phyloP scores from a whole-genome alignment of 2,329 filamentous ascomycete genomes.

The Fusarium stilboides region DNA sequence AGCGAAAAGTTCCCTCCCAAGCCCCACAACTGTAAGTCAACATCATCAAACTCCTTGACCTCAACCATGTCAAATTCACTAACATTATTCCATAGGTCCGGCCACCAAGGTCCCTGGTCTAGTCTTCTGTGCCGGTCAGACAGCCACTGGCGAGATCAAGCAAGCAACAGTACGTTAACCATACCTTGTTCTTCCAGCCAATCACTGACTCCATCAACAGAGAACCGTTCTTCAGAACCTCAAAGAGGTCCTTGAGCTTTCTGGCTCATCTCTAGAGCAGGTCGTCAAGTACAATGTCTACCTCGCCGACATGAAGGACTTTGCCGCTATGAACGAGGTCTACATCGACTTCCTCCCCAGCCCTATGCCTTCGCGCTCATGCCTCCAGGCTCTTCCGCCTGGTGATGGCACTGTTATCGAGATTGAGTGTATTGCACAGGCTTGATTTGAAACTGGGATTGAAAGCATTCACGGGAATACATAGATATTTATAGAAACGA shows the following conservation, averaged over 20 bases:
- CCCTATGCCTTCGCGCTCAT: slow-evolving; percentile 60
- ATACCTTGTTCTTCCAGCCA: not conserved
- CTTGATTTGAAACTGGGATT: slow-evolving; percentile 15
- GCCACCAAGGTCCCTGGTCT: slow-evolving; percentile 62
- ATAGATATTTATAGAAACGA: slow-evolving; percentile 3
- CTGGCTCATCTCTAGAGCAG: slow-evolving; percentile 73
- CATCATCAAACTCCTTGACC: not conserved
- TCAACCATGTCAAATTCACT: not conserved
- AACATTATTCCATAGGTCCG: slow-evolving; percentile 51
- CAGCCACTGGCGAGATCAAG: slow-evolving; percentile 65
- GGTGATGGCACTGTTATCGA: slow-evolving; percentile 60
- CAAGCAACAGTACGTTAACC: slow-evolving; percentile 50
- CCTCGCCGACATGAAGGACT: slow-evolving; percentile 79
- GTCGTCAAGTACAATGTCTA: slow-evolving; percentile 82
- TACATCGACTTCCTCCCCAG: slow-evolving; percentile 58
- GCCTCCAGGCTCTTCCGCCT: slow-evolving; percentile 58
- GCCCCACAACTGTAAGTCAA: slow-evolving; percentile 61
- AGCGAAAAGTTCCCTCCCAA: slow-evolving; percentile 63
- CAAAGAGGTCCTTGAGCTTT: slow-evolving; percentile 76
- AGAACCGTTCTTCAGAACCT: slow-evolving; percentile 64
- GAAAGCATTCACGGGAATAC: not conserved
- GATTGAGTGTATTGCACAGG: slow-evolving; percentile 62
- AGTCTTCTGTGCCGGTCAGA: slow-evolving; percentile 64
- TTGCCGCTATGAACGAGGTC: slow-evolving; percentile 72
- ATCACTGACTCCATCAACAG: not conserved